Conservation (phyloP, 2,329 filamentous ascomycete species). For the Xylaria sp. region DNA sequence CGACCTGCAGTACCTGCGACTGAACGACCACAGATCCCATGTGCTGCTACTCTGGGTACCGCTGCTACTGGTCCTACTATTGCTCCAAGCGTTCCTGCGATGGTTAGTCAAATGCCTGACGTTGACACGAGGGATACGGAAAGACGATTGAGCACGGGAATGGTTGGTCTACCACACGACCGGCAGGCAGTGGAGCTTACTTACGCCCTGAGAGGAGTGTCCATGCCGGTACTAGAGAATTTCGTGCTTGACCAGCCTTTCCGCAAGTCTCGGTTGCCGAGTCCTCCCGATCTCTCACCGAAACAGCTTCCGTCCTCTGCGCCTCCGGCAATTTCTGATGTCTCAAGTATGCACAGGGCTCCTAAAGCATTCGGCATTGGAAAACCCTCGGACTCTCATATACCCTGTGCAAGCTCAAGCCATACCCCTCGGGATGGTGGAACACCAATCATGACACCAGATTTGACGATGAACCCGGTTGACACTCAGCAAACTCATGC, state of each 20-base stretch:
- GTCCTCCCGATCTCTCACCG: slow-evolving; percentile 53
- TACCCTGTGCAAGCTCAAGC: slow-evolving; percentile 23
- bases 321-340: slow-evolving; percentile 27
- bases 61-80: neutral
- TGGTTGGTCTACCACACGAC: slow-evolving; percentile 47
- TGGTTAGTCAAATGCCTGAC: slow-evolving; percentile 13
- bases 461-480: slow-evolving; percentile 7
- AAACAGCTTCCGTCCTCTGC: slow-evolving; percentile 49
- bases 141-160: slow-evolving; percentile 50
- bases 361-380: slow-evolving; percentile 5
- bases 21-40: slow-evolving; percentile 8
- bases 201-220: slow-evolving; percentile 48
- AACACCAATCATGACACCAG: slow-evolving; percentile 22
- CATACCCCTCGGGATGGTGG: slow-evolving; percentile 23
- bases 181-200: slow-evolving; percentile 46
- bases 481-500: slow-evolving; percentile 23
- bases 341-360: neutral
- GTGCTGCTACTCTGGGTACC: neutral
- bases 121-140: slow-evolving; percentile 41
- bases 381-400: slow-evolving; percentile 11
- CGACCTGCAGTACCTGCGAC: slow-evolving; percentile 11
- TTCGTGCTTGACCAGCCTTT: slow-evolving; percentile 48
- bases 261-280: slow-evolving; percentile 41
- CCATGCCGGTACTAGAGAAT: slow-evolving; percentile 51
- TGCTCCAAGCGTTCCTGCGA: slow-evolving; percentile 18